Conservation (phyloP, 129 eudicot species). For the Solidago caesia region DNA sequence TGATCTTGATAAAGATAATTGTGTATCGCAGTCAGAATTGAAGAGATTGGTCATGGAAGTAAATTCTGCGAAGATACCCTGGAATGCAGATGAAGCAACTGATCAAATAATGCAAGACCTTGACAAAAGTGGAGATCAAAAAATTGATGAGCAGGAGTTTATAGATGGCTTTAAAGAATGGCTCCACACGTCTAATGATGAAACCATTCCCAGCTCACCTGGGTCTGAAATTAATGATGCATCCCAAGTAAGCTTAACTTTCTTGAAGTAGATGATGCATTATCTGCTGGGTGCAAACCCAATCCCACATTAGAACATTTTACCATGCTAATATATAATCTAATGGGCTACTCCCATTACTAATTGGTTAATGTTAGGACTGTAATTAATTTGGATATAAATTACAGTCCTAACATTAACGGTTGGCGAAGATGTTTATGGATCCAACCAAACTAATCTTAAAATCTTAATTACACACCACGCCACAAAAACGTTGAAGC, state of each 20-base stretch:
- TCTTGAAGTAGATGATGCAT: too few relatives aligned
- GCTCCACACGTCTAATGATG: slow-evolving; percentile 35
- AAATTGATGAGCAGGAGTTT: slow-evolving; percentile 57
- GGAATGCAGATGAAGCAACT: slow-evolving; percentile 52
- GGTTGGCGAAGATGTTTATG: too few relatives aligned
- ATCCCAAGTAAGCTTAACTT: slow-evolving; percentile 43
- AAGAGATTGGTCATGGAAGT: slow-evolving; percentile 47
- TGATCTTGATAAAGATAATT: slow-evolving; percentile 56
- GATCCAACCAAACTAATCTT: too few relatives aligned
- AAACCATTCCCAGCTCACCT: slow-evolving; percentile 26
- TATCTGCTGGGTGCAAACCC: too few relatives aligned
- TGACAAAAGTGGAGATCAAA: slow-evolving; percentile 54
- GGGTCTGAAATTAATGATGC: slow-evolving; percentile 20
- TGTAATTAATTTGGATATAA: too few relatives aligned
- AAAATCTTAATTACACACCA: too few relatives aligned
- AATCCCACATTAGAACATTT: too few relatives aligned
- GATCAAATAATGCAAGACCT: slow-evolving; percentile 53
- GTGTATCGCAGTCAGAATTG: slow-evolving; percentile 48
- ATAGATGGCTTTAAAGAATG: slow-evolving; percentile 52
- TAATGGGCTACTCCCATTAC: too few relatives aligned
- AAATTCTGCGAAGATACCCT: slow-evolving; percentile 34
- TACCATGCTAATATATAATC: too few relatives aligned
- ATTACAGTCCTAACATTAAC: too few relatives aligned
- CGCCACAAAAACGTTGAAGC: too few relatives aligned
- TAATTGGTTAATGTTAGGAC: too few relatives aligned